A percentile compares a stretch with the other conserved stretches of the same genome.
These are phyloP conservation scores for Tarenaya hassleriana DNA, from an alignment of 345 rosid genomes.

Conservation along the genomic window DNA sequence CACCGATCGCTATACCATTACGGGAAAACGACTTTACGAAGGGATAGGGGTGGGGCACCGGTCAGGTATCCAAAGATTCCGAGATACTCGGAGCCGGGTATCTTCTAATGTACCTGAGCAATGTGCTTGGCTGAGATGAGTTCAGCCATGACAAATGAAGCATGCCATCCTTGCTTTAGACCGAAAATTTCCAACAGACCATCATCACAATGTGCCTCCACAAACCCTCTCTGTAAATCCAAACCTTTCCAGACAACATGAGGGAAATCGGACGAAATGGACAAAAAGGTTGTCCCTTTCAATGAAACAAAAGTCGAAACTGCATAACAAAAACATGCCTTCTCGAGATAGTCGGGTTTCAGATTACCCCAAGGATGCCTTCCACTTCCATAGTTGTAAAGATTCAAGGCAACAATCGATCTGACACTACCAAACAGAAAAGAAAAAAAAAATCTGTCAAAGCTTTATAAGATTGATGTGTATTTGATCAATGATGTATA, in stretches of 20 bases:
- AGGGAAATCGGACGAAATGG: no score
- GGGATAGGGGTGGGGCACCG: neutral
- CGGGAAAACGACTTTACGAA: conserved; percentile 2
- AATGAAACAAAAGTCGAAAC: no score
- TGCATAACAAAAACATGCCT: no score
- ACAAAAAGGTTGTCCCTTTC: no score
- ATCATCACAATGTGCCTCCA: conserved; percentile 88
- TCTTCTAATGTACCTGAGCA: conserved; percentile 56
- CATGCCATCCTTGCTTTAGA: conserved; percentile 97
- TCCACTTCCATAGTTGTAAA: conserved; percentile 90
- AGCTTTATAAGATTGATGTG: no score
- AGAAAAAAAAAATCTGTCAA: no score
- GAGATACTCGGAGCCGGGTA: neutral
- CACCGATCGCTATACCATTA: neutral
- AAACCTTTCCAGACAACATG: no score
- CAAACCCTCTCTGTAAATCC: conserved; percentile 65
- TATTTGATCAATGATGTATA: no score
- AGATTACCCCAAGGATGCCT: conserved; percentile 93
- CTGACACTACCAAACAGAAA: conserved; percentile 76
- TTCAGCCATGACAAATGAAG: conserved; percentile 96
- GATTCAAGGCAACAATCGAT: conserved; percentile 84
- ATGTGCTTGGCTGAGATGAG: conserved; percentile 92
- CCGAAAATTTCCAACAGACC: conserved; percentile 93
- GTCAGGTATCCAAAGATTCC: neutral
- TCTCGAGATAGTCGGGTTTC: conserved; percentile 72